Percentiles rank a stretch among this genome's conserved stretches.
Conservation (phyloP, 1,139 yeast species). For the Kazachstania sp. region DNA sequence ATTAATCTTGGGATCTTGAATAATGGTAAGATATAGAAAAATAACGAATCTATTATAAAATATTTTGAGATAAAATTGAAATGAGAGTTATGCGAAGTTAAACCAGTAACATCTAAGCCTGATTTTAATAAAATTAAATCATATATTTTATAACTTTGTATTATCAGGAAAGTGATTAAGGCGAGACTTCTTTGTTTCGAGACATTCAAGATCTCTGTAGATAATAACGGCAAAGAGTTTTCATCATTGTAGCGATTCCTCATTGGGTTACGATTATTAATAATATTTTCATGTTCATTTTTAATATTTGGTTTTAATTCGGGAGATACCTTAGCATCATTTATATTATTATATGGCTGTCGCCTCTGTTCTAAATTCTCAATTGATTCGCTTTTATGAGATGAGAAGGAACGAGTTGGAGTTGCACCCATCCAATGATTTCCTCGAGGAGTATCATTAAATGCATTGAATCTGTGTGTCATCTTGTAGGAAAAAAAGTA, state of each 20-base stretch:
- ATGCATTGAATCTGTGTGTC: conserved; percentile 18
- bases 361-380: conserved; percentile 2
- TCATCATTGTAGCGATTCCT: neutral
- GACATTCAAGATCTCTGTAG: conserved; percentile 54
- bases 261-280: neutral
- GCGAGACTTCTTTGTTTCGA: conserved; percentile 72
- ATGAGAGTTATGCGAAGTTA: conserved; percentile 39
- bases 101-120: conserved; percentile 25
- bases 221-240: conserved; percentile 37
- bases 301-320: neutral
- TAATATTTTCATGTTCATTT: neutral
- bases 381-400: neutral
- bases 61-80: conserved; percentile 63
- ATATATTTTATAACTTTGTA: conserved; percentile 76
- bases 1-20: conserved; percentile 66
- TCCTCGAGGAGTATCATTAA: conserved; percentile 24
- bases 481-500: conserved; percentile 3
- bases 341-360: neutral
- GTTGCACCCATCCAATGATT: conserved; percentile 24
- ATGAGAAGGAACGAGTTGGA: conserved; percentile 1
- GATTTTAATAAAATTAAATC: conserved; percentile 45
- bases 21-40: conserved; percentile 60
- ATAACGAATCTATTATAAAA: conserved; percentile 60
- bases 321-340: too few relatives aligned
- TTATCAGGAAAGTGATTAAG: conserved; percentile 54